Conservation (phyloP, 2,329 filamentous ascomycete species). For the Dothideomycetes sp. region DNA sequence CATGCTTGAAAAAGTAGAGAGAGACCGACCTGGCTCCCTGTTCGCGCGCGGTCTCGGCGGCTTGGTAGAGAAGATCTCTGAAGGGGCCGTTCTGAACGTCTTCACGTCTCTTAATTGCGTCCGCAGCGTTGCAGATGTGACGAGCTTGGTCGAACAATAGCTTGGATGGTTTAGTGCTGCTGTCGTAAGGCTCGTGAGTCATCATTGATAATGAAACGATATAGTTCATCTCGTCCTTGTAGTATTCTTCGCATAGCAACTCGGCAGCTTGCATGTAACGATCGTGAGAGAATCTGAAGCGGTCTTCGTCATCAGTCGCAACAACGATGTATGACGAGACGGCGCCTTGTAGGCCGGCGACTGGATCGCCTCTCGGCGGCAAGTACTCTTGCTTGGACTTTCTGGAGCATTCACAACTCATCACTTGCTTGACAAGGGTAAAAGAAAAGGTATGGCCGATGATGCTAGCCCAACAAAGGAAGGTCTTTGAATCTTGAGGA, state of each 20-base stretch:
- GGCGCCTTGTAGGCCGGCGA: slow-evolving; percentile 72
- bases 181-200: slow-evolving; percentile 56
- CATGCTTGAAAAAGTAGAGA: slow-evolving; percentile 69
- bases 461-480: slow-evolving; percentile 79
- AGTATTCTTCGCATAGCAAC: slow-evolving; percentile 57
- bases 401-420: slow-evolving; percentile 65
- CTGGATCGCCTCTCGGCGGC: slow-evolving; percentile 55
- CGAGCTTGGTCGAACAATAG: slow-evolving; percentile 62
- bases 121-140: slow-evolving; percentile 70
- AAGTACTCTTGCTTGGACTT: slow-evolving; percentile 37
- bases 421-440: slow-evolving; percentile 63
- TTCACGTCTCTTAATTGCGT: slow-evolving; percentile 60
- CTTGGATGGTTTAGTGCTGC: slow-evolving; percentile 40
- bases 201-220: slow-evolving; percentile 74
- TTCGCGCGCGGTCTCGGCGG: slow-evolving; percentile 68
- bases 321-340: slow-evolving; percentile 74
- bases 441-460: slow-evolving; percentile 80
- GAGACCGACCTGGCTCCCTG: slow-evolving; percentile 76
- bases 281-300: slow-evolving; percentile 80
- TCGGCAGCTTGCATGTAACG: slow-evolving; percentile 73
- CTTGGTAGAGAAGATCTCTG: slow-evolving; percentile 67
- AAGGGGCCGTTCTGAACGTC: slow-evolving; percentile 43
- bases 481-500: slow-evolving; percentile 61
- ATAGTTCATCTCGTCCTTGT: slow-evolving; percentile 76
- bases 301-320: slow-evolving; percentile 73